phyloP scores from a whole-genome alignment of 768 basidiomycete genomes.

The Lactarius tabidus region DNA sequence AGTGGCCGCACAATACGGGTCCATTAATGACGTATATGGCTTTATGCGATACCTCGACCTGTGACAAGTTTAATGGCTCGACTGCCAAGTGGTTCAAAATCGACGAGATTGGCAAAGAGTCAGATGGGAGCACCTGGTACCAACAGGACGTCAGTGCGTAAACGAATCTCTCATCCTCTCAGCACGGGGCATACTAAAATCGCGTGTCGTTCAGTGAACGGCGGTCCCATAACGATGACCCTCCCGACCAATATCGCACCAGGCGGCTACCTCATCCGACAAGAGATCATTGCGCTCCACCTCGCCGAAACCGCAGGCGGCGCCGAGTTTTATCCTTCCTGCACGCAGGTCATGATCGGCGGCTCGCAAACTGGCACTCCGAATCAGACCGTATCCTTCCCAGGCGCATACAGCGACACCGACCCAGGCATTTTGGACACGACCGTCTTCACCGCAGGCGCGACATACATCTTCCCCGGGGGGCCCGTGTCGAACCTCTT shows the following conservation, averaged over 20 bases:
- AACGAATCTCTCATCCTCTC: not conserved
- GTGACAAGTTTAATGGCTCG: slow-evolving; percentile 57
- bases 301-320: slow-evolving; percentile 52
- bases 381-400: slow-evolving; percentile 57
- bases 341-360: slow-evolving; percentile 50
- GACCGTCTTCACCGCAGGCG: slow-evolving; percentile 28
- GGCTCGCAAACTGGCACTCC: slow-evolving; percentile 53
- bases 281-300: slow-evolving; percentile 79
- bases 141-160: slow-evolving; percentile 32
- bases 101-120: slow-evolving; percentile 30
- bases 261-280: slow-evolving; percentile 72
- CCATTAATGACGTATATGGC: slow-evolving; percentile 76
- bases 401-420: slow-evolving; percentile 66
- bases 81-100: slow-evolving; percentile 72
- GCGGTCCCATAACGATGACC: slow-evolving; percentile 29
- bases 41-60: slow-evolving; percentile 49
- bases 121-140: slow-evolving; percentile 29
- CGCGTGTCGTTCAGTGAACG: slow-evolving; percentile 26
- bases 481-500: slow-evolving; percentile 25
- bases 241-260: slow-evolving; percentile 47
- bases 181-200: not conserved
- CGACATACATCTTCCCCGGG: slow-evolving; percentile 19
- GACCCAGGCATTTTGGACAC: slow-evolving; percentile 69
- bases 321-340: slow-evolving; percentile 80
- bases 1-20: slow-evolving; percentile 59